These are phyloP conservation scores for Pichia sp. DNA, from an alignment of 1,139 yeast species.

Conservation along the genomic window DNA sequence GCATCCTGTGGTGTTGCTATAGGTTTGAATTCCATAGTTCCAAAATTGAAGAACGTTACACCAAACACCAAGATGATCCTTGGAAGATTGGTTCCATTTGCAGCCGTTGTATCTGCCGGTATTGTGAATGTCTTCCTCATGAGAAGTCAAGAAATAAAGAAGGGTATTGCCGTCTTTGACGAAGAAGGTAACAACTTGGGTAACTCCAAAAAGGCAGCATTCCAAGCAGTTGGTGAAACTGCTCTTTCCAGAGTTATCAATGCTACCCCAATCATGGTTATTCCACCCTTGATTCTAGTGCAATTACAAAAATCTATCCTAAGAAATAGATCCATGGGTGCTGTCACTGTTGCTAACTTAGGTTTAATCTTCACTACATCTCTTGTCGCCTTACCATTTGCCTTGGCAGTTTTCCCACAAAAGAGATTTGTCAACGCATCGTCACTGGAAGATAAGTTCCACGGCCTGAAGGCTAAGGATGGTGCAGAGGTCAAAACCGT, in stretches of 20 bases:
- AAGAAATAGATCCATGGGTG: slow-evolving; percentile 56
- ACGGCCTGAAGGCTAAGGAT: slow-evolving; percentile 48
- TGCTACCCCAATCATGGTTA: slow-evolving; percentile 95
- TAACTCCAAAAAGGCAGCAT: slow-evolving; percentile 76
- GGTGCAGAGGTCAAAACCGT: slow-evolving; percentile 58
- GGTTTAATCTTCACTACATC: slow-evolving; percentile 84
- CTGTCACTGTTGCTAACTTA: slow-evolving; percentile 65
- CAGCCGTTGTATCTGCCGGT: slow-evolving; percentile 97
- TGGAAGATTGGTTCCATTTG: slow-evolving; percentile 90
- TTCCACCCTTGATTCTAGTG: slow-evolving; percentile 82
- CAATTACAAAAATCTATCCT: slow-evolving; percentile 64
- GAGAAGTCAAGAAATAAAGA: slow-evolving; percentile 90
- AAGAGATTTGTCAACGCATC: slow-evolving; percentile 53
- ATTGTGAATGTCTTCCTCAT: slow-evolving; percentile 86
- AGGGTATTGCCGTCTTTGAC: slow-evolving; percentile 72
- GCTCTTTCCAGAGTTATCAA: slow-evolving; percentile 92
- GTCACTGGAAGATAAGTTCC: slow-evolving; percentile 59
- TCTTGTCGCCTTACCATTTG: slow-evolving; percentile 85
- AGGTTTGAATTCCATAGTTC: slow-evolving; percentile 85
- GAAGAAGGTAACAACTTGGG: slow-evolving; percentile 67
- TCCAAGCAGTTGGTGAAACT: slow-evolving; percentile 92
- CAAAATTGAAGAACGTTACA: slow-evolving; percentile 60
- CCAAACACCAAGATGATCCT: slow-evolving; percentile 64
- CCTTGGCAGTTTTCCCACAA: slow-evolving; percentile 93
- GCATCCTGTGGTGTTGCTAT: slow-evolving; percentile 95